Percentiles rank a stretch among this genome's conserved stretches.
Conservation (phyloP, 495 filamentous ascomycete genomes). For the Cercophora samala region DNA sequence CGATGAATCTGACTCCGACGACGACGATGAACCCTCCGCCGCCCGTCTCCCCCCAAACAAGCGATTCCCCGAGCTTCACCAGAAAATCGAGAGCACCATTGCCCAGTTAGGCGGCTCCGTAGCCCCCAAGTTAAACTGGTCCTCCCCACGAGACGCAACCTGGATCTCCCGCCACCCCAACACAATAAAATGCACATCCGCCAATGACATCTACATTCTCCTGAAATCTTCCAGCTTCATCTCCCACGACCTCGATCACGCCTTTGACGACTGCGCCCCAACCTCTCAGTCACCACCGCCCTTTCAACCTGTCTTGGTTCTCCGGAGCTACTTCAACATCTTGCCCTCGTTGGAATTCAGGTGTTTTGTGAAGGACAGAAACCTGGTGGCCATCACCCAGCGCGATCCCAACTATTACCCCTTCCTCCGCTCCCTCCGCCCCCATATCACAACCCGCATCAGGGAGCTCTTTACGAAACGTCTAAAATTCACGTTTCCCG, state of each 20-base stretch:
- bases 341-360: constrained; percentile 92
- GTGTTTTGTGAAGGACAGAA: constrained; percentile 80
- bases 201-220: constrained; percentile 90
- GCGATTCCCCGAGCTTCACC: constrained; percentile 66
- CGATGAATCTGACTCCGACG: constrained; percentile 23
- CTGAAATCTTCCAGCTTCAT: constrained; percentile 92
- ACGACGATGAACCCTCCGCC: constrained; percentile 30
- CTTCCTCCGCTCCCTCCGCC: constrained; percentile 66
- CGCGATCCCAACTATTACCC: constrained; percentile 87
- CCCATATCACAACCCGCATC: constrained; percentile 59
- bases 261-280: constrained; percentile 75
- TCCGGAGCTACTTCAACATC: constrained; percentile 81
- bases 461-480: constrained; percentile 71
- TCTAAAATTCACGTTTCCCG: constrained; percentile 68
- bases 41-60: constrained; percentile 40
- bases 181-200: constrained; percentile 77
- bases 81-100: constrained; percentile 70
- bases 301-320: constrained; percentile 59
- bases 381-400: constrained; percentile 79
- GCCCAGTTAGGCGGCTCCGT: constrained; percentile 75
- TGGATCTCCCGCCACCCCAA: constrained; percentile 87
- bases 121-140: constrained; percentile 95
- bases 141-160: constrained; percentile 91
- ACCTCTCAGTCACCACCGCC: background rate
- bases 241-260: constrained; percentile 88